A percentile compares a stretch with the other conserved stretches of the same genome.
These are phyloP conservation scores for Coemansia sp. DNA, from an alignment of 192 early-diverging fungal genomes.

Conservation along the genomic window DNA sequence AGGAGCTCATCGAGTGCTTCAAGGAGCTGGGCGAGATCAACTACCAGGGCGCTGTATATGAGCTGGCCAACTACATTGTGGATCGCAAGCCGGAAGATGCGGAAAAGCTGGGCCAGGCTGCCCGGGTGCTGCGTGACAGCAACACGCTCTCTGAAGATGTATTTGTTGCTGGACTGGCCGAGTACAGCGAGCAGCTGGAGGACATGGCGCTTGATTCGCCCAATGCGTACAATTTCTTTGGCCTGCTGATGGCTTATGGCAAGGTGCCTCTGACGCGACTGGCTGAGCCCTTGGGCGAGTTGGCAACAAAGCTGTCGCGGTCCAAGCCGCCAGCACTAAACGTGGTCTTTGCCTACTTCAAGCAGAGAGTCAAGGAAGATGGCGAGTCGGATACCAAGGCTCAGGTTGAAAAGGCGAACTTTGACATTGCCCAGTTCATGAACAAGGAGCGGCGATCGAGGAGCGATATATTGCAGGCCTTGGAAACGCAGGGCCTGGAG, in stretches of 20 bases:
- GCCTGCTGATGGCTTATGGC: constrained; percentile 58
- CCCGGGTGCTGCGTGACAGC: constrained; percentile 52
- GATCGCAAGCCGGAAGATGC: constrained; percentile 58
- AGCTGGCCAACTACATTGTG: constrained; percentile 63
- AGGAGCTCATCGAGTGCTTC: constrained; percentile 64
- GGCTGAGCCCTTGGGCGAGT: constrained; percentile 38
- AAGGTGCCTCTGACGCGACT: constrained; percentile 55
- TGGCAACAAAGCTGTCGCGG: constrained; percentile 25
- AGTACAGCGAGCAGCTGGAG: constrained; percentile 59
- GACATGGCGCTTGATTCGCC: constrained; percentile 75
- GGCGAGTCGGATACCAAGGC: constrained; percentile 28
- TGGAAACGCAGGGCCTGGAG: constrained; percentile 25
- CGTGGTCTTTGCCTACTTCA: constrained; percentile 32
- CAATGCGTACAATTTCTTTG: constrained; percentile 63
- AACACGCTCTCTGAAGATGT: constrained; percentile 52
- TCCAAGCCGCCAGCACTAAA: constrained; percentile 21
- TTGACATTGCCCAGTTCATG: constrained; percentile 44
- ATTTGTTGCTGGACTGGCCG: constrained; percentile 56
- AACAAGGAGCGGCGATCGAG: constrained; percentile 27
- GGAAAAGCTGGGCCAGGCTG: constrained; percentile 50
- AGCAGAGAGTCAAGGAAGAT: constrained; percentile 24
- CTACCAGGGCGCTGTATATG: constrained; percentile 56
- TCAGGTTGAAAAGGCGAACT: constrained; percentile 33
- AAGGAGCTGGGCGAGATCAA: constrained; percentile 67
- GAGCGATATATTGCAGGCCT: constrained; percentile 27